Conservation (phyloP, 768 basidiomycete species). For the Pholiota molesta region DNA sequence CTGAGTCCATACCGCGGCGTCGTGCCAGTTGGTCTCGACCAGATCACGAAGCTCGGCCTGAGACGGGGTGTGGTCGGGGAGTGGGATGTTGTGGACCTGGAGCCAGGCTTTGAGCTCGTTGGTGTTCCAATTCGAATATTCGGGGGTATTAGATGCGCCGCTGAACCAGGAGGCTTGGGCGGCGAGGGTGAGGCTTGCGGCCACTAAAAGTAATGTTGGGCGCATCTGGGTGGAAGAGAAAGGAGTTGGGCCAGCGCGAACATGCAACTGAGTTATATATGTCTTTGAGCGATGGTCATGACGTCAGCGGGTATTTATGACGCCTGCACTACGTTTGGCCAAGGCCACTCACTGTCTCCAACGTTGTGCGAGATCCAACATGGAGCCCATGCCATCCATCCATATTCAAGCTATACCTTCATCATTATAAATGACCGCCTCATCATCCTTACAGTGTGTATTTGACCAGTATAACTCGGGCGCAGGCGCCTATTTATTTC, state of each 20-base stretch:
- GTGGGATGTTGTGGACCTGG: constrained; percentile 60
- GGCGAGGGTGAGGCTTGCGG: constrained; percentile 30
- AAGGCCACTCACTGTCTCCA: not conserved
- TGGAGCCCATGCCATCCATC: no score
- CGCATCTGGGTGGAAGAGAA: constrained; percentile 22
- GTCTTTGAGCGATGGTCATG: constrained; percentile 18
- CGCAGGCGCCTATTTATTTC: not conserved
- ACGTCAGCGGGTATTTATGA: constrained; percentile 15
- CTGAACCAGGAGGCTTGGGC: constrained; percentile 58
- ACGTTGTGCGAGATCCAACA: not conserved
- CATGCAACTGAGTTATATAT: constrained; percentile 20
- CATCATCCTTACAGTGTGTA: no score
- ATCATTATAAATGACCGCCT: no score
- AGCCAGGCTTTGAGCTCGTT: constrained; percentile 72
- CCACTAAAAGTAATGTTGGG: constrained; percentile 22
- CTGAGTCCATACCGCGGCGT: constrained; percentile 54
- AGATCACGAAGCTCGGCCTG: constrained; percentile 43
- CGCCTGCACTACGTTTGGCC: constrained; percentile 4
- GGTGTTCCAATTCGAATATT: constrained; percentile 60
- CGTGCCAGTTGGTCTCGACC: constrained; percentile 68
- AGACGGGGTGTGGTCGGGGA: constrained; percentile 48
- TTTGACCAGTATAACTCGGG: no score
- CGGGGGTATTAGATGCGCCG: constrained; percentile 35
- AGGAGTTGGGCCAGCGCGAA: constrained; percentile 4
- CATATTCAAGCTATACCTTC: no score